Base-by-base conservation (phyloP, 345 rosid species). In the Gossypium rotundifolium region DNA sequence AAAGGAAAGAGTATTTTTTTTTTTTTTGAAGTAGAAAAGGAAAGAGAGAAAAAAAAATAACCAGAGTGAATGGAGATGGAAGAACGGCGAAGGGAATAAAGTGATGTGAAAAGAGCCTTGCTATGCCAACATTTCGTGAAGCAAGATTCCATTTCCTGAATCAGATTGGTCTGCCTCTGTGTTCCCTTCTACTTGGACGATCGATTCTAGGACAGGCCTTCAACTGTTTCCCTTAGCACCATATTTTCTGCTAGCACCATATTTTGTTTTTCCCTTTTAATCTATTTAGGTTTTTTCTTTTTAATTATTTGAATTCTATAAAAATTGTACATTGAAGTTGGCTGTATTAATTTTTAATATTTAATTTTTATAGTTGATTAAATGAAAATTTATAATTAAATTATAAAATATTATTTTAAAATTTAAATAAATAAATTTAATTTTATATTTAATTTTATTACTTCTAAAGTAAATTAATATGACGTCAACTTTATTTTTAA, bases 131-230 rank as follows among this genome's bases (percentile, higher is more conserved):
- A 87, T 83, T 82, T 86, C 64, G 61, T 77, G 58, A 89, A 71
- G 75, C 89, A 90, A 81, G 84, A 85, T 84, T 89, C 90, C 97
- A 92, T 90, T 72, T 69, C 54, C 52, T 9, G n/a, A 13, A 8
- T 44, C 58, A 18, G 58, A 60, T 64, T 9, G 44, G 20, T 6
- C 75, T 8, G 22, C 18, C 40, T 0, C n/a, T 3, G 17, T 0
- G 17, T 1, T 25, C 44, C 29, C 42, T 10, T 59, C 11, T 6
- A 9, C 25, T 9, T 11, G 7, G 68, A 68, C 68, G 75, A 59
- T 73, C 57, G 16, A 45, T 40, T 7, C 42, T 40, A 20, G 51
- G 38, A 33, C 40, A 48, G 18, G 16, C 13, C 53, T 11, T n/a
- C 11, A 16, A 14, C n/a, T 62, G 45, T 29, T 61, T 29, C 17